phyloP scores from a whole-genome alignment of 129 eudicot species.

The Pulicaria dysenterica region DNA sequence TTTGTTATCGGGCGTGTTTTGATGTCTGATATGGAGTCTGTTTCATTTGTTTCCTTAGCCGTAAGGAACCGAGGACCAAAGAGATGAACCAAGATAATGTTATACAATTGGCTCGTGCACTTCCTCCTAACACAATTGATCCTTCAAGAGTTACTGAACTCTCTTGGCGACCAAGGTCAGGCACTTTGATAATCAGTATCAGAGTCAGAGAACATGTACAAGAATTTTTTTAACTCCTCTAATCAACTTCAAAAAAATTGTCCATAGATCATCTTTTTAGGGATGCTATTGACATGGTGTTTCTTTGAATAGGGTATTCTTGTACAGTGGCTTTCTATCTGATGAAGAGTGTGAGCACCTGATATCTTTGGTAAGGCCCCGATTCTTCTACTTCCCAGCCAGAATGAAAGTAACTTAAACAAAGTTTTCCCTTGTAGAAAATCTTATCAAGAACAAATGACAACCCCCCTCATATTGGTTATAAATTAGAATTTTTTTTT shows the following conservation, averaged over 20 bases:
- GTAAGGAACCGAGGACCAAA: conserved; percentile 60
- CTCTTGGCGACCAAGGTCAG: conserved; percentile 98
- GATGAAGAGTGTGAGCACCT: conserved; percentile 83
- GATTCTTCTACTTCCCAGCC: conserved; percentile 4
- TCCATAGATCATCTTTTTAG: conserved; percentile 4
- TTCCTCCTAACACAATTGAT: conserved; percentile 44
- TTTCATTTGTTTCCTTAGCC: conserved; percentile 40
- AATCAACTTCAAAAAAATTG: neutral
- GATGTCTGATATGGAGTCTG: conserved; percentile 17
- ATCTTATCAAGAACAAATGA: neutral
- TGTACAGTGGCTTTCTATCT: conserved; percentile 66
- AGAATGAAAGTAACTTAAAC: neutral
- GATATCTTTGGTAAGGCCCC: conserved; percentile 54
- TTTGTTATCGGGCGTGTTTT: neutral
- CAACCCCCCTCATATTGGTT: neutral
- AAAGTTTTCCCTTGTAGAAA: conserved; percentile 4
- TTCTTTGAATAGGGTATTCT: conserved; percentile 64
- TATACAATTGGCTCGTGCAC: conserved; percentile 35
- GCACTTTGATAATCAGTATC: conserved; percentile 38
- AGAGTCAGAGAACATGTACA: neutral
- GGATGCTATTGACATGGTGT: conserved; percentile 35
- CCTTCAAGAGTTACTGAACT: conserved; percentile 68
- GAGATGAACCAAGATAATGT: conserved; percentile 35
- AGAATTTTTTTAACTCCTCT: neutral
- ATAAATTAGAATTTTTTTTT: neutral